phyloP scores from a whole-genome alignment of 768 basidiomycete genomes.

The Pleurotus eryngii region DNA sequence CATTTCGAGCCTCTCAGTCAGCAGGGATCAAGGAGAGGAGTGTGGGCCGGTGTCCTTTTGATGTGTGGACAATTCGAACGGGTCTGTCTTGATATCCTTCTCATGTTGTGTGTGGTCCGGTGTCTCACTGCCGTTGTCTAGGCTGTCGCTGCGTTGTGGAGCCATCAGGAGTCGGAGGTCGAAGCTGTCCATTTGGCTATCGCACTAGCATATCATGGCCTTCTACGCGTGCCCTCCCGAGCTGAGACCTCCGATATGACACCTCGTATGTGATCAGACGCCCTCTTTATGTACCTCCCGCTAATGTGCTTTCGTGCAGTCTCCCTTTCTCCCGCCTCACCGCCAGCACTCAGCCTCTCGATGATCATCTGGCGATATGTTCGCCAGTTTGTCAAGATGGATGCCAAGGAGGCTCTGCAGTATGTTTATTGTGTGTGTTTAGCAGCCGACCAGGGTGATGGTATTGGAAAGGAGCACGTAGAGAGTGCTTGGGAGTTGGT shows the following conservation, averaged over 20 bases:
- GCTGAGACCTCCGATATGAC: constrained; percentile 84
- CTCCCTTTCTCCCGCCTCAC: constrained; percentile 60
- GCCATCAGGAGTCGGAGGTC: constrained; percentile 80
- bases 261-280: constrained; percentile 52
- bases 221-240: constrained; percentile 78
- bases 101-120: background rate
- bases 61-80: constrained; percentile 95
- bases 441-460: constrained; percentile 62
- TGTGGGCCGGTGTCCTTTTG: constrained; percentile 81
- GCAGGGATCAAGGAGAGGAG: constrained; percentile 55
- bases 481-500: constrained; percentile 79
- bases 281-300: background rate
- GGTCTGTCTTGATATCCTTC: constrained; percentile 38
- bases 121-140: constrained; percentile 23
- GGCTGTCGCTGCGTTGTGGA: constrained; percentile 91
- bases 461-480: constrained; percentile 81
- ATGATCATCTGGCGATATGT: constrained; percentile 92
- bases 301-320: constrained; percentile 37
- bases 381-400: constrained; percentile 87
- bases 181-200: constrained; percentile 95
- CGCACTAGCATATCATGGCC: constrained; percentile 88
- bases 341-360: constrained; percentile 75
- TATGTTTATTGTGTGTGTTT: constrained; percentile 89
- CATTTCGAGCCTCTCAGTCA: constrained; percentile 72
- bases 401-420: constrained; percentile 90